phyloP scores from a whole-genome alignment of 1,284 basidiomycete species.

The Pseudomicrostroma phylloplanum region DNA sequence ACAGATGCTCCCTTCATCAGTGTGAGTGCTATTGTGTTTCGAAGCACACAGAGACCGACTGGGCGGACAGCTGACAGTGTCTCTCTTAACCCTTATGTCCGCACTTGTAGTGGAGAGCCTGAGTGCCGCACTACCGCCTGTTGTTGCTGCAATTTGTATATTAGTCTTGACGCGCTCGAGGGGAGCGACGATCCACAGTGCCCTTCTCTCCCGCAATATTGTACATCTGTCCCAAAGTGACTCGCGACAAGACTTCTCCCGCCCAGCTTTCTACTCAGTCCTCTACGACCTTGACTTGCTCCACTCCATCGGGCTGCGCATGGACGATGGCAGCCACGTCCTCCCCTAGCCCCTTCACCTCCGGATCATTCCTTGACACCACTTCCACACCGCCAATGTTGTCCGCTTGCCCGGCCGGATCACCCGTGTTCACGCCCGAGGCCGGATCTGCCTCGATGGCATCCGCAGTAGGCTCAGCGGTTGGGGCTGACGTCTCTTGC shows the following conservation, averaged over 20 bases:
- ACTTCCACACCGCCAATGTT: background rate
- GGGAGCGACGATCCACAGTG: no score
- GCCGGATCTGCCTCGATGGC: background rate
- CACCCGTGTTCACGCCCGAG: background rate
- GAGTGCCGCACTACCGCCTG: background rate
- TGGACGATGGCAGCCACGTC: slow-evolving; percentile 2
- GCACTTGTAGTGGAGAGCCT: background rate
- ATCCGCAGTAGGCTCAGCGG: background rate
- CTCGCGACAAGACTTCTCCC: no score
- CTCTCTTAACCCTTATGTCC: no score
- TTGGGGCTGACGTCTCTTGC: background rate
- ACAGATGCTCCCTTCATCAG: slow-evolving; percentile 43
- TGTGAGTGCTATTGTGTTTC: slow-evolving; percentile 14
- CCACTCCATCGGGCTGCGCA: slow-evolving; percentile 4
- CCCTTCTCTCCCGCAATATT: slow-evolving; percentile 1
- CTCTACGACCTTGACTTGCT: slow-evolving; percentile 5
- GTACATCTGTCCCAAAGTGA: no score
- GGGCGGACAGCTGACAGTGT: no score
- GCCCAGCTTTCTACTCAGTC: background rate
- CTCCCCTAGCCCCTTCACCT: background rate
- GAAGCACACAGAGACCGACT: no score
- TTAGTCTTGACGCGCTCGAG: no score
- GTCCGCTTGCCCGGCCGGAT: background rate
- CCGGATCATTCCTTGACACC: background rate
- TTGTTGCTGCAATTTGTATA: no score